These are phyloP conservation scores for Ogataea paraovalis DNA, from an alignment of 805 yeast genomes.

Conservation along the genomic window DNA sequence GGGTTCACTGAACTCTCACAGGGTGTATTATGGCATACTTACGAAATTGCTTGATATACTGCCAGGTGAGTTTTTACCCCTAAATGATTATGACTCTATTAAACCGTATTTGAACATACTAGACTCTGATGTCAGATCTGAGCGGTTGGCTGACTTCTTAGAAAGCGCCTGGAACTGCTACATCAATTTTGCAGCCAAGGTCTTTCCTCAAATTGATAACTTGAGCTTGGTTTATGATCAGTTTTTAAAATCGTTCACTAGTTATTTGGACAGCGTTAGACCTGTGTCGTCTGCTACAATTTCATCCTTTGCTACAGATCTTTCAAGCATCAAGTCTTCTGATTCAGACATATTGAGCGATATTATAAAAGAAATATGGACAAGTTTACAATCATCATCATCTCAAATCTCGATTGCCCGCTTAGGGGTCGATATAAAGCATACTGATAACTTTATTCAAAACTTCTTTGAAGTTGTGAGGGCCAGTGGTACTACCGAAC, in stretches of 20 bases:
- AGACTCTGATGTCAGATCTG: slow-evolving; percentile 19
- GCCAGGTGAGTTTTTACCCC: slow-evolving; percentile 20
- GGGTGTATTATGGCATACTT: slow-evolving; percentile 40
- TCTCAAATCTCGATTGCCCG: slow-evolving; percentile 15
- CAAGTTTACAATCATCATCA: slow-evolving; percentile 23
- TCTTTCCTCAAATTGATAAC: slow-evolving; percentile 6
- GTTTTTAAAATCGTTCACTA: slow-evolving; percentile 11
- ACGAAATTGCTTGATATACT: slow-evolving; percentile 12
- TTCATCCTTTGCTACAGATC: slow-evolving; percentile 6
- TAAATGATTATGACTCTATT: slow-evolving; percentile 5
- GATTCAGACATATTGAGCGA: slow-evolving; percentile 21
- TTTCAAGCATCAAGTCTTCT: slow-evolving; percentile 13
- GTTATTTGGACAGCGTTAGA: slow-evolving; percentile 18
- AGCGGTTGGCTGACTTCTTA: slow-evolving; percentile 19
- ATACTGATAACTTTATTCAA: slow-evolving; percentile 18
- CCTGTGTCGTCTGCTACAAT: slow-evolving; percentile 9
- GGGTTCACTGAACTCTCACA: slow-evolving; percentile 52
- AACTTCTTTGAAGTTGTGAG: slow-evolving; percentile 22
- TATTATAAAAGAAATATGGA: slow-evolving; percentile 18
- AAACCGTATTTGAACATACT: slow-evolving; percentile 15
- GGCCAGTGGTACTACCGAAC: slow-evolving; percentile 12
- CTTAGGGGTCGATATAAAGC: slow-evolving; percentile 5
- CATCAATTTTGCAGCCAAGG: slow-evolving; percentile 9
- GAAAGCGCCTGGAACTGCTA: slow-evolving; percentile 28
- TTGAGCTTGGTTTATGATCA: slow-evolving; percentile 4